Evolutionary conservation across 352 stramenopile species (phyloP), one percentile per base, ranked within the genome.

Genomic region (Saprolegnia parasitica): DNA sequence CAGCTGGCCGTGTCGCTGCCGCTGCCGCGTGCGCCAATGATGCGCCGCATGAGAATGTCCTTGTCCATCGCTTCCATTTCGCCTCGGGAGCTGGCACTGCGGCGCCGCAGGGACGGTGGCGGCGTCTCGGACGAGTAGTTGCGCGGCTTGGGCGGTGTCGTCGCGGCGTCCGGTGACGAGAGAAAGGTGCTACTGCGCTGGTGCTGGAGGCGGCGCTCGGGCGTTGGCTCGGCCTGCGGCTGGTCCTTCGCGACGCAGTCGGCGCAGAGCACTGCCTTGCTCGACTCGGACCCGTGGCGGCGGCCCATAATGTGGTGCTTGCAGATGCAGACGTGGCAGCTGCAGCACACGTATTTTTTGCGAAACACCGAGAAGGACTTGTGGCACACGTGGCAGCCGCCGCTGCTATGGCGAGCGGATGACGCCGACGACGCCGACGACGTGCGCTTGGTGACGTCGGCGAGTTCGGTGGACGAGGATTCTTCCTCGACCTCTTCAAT

Each of bases 311-410:
- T 82, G 74, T 92, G 84, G 73, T 89, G 87, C 68, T 88, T 87
- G 62, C 84, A 94, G 56, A 92, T 73, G 57, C 81, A 87, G 42
- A 82, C 78, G 56, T 83, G 85, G 63, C 86, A 94, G n/a, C 75
- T 78, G 72, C 90, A 90, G 81, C 86, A 94, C 71, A 90, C 81
- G 75, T 94, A 90, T 71, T 91, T 90, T 66, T 89, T 91, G 71
- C 86, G 86, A 72, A 94, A 94, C 77, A 94, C 81, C 16, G 75
- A 81, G 39, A 94, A 94, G 72, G 90, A 89, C 73, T 90, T 91
- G 80, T 92, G 89, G 76, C 86, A 94, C 4, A 94, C 83, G 4
- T 78, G 81, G 60, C 86, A 94, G 39, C 88, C 80, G 73, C 37
- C 46, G 35, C 56, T 29, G n/a, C 32, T 15, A 5, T 66, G 10